Base-by-base conservation (phyloP, 176 grass and related monocot genomes). In the Avena atlantica region DNA sequence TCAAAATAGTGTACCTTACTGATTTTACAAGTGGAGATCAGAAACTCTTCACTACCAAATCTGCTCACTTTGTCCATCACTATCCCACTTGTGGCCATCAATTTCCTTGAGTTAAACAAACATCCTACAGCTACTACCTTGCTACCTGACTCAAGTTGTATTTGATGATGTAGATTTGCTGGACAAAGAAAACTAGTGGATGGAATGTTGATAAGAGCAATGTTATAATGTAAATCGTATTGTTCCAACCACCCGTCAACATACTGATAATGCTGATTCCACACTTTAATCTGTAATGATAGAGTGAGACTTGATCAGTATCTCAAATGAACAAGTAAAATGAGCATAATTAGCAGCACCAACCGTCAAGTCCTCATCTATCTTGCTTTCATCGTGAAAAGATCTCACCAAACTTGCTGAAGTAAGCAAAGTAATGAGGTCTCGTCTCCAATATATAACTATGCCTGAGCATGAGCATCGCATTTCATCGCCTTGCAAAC, bases 111-210 rank as follows among this genome's bases (percentile, higher is more conserved):
- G 59, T 61, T 3, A 61, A 23, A 61, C 59, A 61, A 61, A 61
- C 59, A 61, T 61, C 59, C 59, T 61, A 61, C 59, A 61, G 59
- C 59, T 61, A 61, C n/a, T 61, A 61, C 59, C 59, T 61, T 61
- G 59, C 59, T 61, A 61, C 59, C 59, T 10, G 59, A 61, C 59
- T 23, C 59, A 61, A 21, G 59, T 23, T 60, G 58, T 9, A 61
- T 61, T 61, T 23, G n/a, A 61, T 61, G 59, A 61, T 61, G 59
- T 23, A 61, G 59, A 61, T n/a, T 61, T 61, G 59, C 59, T 61
- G n/a, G 59, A 61, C 20, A 61, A 4, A 61, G n/a, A 61, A 61
- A 61, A 61, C n/a, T n/a, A 61, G 9, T n/a, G 59, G n/a, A 9
- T 61, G 9, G n/a, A 23, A 61, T 23, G 59, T 23, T 61, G n/a